Percentiles rank a stretch among this genome's conserved stretches.
Evolutionary conservation across 1,284 basidiomycete genomes (phyloP).

Genomic region (Tilletia caries): DNA sequence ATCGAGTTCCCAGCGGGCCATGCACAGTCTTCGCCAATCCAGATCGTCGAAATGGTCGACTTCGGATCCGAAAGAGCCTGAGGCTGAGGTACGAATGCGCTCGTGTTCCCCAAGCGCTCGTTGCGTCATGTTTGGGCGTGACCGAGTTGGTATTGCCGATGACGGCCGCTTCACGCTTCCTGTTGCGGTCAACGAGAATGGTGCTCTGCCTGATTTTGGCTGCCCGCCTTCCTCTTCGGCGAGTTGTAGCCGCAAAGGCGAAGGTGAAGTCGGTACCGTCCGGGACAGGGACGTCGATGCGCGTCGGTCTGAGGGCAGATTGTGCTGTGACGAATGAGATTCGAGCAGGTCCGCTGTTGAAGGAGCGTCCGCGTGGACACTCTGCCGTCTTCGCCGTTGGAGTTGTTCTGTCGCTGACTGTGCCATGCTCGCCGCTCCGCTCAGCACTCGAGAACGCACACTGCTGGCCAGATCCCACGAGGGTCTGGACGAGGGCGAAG

Average conservation of each 20-base stretch:
- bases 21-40: slow-evolving; percentile 27
- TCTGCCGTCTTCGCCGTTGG: not conserved
- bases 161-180: too few species aligned
- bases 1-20: slow-evolving; percentile 25
- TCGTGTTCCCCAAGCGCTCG: not conserved
- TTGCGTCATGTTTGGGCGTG: not conserved
- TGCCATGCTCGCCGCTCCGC: slow-evolving; percentile 5
- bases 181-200: too few species aligned
- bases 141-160: not conserved
- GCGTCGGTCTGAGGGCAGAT: not conserved
- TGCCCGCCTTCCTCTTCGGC: not conserved
- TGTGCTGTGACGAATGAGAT: not conserved
- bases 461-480: slow-evolving; percentile 8
- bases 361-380: slow-evolving; percentile 4
- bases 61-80: not conserved
- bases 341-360: not conserved
- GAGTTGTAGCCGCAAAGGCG: slow-evolving; percentile 1
- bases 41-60: slow-evolving; percentile 2
- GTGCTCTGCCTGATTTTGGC: too few species aligned
- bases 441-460: slow-evolving; percentile 5
- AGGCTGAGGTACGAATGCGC: not conserved
- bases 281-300: not conserved
- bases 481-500: not conserved
- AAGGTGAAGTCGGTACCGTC: not conserved
- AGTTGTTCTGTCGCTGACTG: slow-evolving; percentile 1